A percentile compares a stretch with the other conserved stretches of the same genome.
Conservation (phyloP, 148 eudicot genomes). For the Diospyros lotus region DNA sequence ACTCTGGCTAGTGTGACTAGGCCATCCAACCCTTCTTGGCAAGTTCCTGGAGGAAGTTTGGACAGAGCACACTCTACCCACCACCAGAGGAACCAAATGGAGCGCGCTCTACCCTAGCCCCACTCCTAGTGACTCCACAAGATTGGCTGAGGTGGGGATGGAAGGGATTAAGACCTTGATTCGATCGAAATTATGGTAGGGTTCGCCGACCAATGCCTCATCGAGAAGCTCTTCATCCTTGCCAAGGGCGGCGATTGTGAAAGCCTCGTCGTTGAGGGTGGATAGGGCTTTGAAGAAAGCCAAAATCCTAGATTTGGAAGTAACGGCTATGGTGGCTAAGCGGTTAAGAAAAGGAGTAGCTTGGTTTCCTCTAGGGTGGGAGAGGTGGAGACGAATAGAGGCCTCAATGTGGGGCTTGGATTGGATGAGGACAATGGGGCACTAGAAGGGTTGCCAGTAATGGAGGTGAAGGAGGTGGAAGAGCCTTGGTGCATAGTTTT, state of each 20-base stretch:
- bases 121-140: slow-evolving; percentile 52
- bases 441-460: slow-evolving; percentile 63
- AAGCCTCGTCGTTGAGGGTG: slow-evolving; percentile 1
- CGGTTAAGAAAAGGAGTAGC: slow-evolving; percentile 28
- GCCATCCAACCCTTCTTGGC: slow-evolving; percentile 58
- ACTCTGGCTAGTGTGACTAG: slow-evolving; percentile 83
- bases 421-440: slow-evolving; percentile 58
- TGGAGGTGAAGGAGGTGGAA: slow-evolving; percentile 40
- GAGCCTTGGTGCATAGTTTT: slow-evolving; percentile 61
- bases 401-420: slow-evolving; percentile 45
- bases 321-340: slow-evolving; percentile 75
- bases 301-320: slow-evolving; percentile 72
- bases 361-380: slow-evolving; percentile 5
- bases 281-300: slow-evolving; percentile 51
- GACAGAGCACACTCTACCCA: slow-evolving; percentile 55
- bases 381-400: slow-evolving; percentile 27
- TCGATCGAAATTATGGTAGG: slow-evolving; percentile 32
- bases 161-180: slow-evolving; percentile 50
- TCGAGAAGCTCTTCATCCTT: slow-evolving; percentile 57
- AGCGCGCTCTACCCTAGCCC: slow-evolving; percentile 46
- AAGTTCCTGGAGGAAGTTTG: slow-evolving; percentile 39
- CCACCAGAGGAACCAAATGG: slow-evolving; percentile 62
- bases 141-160: slow-evolving; percentile 48
- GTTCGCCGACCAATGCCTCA: slow-evolving; percentile 19
- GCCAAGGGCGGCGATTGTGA: slow-evolving; percentile 64